These are phyloP conservation scores for Lactifluus echinatus DNA, from an alignment of 768 basidiomycete species.

Conservation along the genomic window DNA sequence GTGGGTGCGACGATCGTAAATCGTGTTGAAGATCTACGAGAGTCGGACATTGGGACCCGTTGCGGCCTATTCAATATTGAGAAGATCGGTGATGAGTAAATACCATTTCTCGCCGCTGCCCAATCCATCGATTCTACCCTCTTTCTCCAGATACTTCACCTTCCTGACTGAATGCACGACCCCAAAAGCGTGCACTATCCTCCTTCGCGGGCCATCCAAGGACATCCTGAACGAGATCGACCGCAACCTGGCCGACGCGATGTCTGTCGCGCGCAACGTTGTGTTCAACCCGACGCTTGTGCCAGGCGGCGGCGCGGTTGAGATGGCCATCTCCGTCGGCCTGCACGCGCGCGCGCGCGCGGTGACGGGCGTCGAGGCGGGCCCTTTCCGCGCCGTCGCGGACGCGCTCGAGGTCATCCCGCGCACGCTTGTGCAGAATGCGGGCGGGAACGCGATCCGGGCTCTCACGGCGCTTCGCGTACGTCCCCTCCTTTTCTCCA, in stretches of 20 bases:
- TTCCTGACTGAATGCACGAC: slow-evolving; percentile 87
- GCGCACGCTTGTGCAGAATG: slow-evolving; percentile 88
- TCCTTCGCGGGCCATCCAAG: slow-evolving; percentile 95
- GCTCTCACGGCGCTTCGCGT: slow-evolving; percentile 90
- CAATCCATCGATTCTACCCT: not conserved
- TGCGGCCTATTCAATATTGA: slow-evolving; percentile 97
- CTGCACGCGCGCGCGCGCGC: slow-evolving; percentile 71
- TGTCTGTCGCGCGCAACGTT: slow-evolving; percentile 94
- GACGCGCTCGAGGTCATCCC: slow-evolving; percentile 99
- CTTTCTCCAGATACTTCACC: slow-evolving; percentile 74
- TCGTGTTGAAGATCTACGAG: slow-evolving; percentile 88
- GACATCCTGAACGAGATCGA: slow-evolving; percentile 98
- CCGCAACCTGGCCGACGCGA: slow-evolving; percentile 94
- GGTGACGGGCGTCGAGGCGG: slow-evolving; percentile 82
- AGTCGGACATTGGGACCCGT: slow-evolving; percentile 82
- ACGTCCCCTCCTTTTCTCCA: slow-evolving; percentile 23
- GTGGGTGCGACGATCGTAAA: slow-evolving; percentile 96
- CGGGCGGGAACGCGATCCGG: slow-evolving; percentile 90
- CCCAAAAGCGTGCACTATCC: slow-evolving; percentile 96
- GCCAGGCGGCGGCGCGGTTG: slow-evolving; percentile 94
- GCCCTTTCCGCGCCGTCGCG: slow-evolving; percentile 85
- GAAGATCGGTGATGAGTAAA: slow-evolving; percentile 91
- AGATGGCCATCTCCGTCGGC: slow-evolving; percentile 94
- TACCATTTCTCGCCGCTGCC: not conserved
- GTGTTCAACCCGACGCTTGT: slow-evolving; percentile 93